Evolutionary conservation across 2,329 filamentous ascomycete genomes (phyloP).

Genomic region (Epichloe coenophiala): DNA sequence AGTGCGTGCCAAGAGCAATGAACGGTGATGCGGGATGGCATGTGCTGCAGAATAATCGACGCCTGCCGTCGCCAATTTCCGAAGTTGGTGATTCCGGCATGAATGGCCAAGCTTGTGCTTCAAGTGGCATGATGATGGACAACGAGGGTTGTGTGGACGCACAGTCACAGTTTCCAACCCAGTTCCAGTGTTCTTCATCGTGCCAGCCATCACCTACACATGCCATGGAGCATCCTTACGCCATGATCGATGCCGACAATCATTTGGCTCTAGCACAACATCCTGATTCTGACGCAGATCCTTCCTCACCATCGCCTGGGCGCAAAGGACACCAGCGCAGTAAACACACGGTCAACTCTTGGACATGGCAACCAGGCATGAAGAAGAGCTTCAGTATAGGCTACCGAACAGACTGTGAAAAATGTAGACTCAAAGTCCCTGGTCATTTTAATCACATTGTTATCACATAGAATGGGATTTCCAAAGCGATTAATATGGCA

Average conservation of each 20-base stretch:
- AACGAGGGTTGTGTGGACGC: not conserved
- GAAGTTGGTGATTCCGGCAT: constrained; percentile 36
- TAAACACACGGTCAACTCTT: constrained; percentile 45
- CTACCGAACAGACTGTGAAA: constrained; percentile 64
- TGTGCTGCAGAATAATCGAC: constrained; percentile 37
- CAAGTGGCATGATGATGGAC: constrained; percentile 19
- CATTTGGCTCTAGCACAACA: constrained; percentile 10
- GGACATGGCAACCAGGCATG: constrained; percentile 49
- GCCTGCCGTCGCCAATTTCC: constrained; percentile 46
- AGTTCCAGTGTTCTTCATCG: constrained; percentile 10
- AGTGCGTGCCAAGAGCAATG: constrained; percentile 35
- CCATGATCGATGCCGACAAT: constrained; percentile 23
- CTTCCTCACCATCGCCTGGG: constrained; percentile 31
- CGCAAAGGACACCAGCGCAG: constrained; percentile 44
- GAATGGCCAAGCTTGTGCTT: constrained; percentile 19
- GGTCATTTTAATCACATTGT: constrained; percentile 75
- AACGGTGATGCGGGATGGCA: constrained; percentile 34
- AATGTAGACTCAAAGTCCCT: constrained; percentile 60
- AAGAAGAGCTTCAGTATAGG: constrained; percentile 67
- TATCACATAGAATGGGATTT: constrained; percentile 35
- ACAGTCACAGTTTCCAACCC: not conserved
- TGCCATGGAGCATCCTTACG: constrained; percentile 26
- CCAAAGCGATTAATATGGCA: not conserved
- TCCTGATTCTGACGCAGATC: constrained; percentile 21
- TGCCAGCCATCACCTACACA: constrained; percentile 16